Evolutionary conservation across 768 basidiomycete species (phyloP).

Genomic region (Boletus coccyginus): DNA sequence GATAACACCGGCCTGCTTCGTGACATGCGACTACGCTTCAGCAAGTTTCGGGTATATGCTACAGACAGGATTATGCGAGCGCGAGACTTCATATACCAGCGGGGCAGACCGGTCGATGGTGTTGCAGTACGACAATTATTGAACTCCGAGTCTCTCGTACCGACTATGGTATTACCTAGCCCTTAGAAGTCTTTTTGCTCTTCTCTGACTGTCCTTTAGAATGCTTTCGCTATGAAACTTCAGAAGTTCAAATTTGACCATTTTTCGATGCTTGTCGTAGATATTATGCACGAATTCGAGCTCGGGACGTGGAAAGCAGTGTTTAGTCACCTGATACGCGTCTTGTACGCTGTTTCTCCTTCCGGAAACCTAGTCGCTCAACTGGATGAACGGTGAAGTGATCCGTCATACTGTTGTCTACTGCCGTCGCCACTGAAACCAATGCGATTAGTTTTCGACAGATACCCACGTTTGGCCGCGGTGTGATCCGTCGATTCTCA

Average conservation of each 20-base stretch:
- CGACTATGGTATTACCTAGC: not conserved
- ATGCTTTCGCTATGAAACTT: constrained; percentile 30
- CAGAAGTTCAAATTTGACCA: constrained; percentile 15
- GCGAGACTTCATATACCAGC: not conserved
- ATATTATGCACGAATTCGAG: constrained; percentile 41
- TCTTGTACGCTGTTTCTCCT: constrained; percentile 19
- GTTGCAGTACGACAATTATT: not conserved
- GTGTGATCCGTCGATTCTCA: constrained; percentile 19
- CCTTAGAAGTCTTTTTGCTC: not conserved
- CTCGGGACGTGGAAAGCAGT: constrained; percentile 38
- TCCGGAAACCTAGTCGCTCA: constrained; percentile 9
- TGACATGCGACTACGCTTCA: constrained; percentile 15
- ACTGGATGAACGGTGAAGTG: constrained; percentile 22
- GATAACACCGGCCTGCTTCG: not conserved
- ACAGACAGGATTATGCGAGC: not conserved
- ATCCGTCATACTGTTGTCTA: not conserved
- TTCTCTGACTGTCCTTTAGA: constrained; percentile 18
- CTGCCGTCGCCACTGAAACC: not conserved
- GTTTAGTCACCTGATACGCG: constrained; percentile 34
- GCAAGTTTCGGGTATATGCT: not conserved
- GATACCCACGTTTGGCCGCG: constrained; percentile 24
- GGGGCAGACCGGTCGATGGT: not conserved
- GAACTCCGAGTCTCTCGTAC: not conserved
- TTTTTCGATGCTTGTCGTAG: constrained; percentile 29
- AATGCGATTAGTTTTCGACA: constrained; percentile 4